These are phyloP conservation scores for Thyridium curvatum DNA, from an alignment of 2,329 filamentous ascomycete genomes.

Conservation along the genomic window DNA sequence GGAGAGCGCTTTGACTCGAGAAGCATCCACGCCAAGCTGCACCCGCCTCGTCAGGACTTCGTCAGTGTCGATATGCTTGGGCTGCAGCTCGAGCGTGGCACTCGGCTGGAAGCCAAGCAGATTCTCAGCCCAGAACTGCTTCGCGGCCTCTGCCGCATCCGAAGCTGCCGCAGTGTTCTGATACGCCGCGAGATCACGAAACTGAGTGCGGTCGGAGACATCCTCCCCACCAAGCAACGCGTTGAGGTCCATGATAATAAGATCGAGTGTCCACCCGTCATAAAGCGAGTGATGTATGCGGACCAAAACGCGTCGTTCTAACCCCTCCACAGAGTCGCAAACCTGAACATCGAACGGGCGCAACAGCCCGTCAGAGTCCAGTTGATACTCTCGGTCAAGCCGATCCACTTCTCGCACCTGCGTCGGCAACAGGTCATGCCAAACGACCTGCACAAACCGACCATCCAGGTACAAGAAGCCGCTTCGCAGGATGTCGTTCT, in stretches of 20 bases:
- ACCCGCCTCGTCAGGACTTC: slow-evolving; percentile 17
- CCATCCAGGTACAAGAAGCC: slow-evolving; percentile 58
- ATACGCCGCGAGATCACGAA: slow-evolving; percentile 50
- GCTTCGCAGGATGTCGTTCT: slow-evolving; percentile 65
- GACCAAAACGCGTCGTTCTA: slow-evolving; percentile 31
- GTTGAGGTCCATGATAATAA: slow-evolving; percentile 63
- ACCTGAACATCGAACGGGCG: slow-evolving; percentile 60
- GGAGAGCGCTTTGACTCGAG: slow-evolving; percentile 27
- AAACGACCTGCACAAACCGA: slow-evolving; percentile 58
- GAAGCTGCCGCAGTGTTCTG: slow-evolving; percentile 24
- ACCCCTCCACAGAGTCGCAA: slow-evolving; percentile 3
- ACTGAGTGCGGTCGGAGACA: slow-evolving; percentile 45
- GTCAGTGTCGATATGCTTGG: slow-evolving; percentile 5
- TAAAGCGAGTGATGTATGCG: slow-evolving; percentile 79
- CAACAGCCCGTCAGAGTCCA: slow-evolving; percentile 34
- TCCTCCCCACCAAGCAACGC: slow-evolving; percentile 29
- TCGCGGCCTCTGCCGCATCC: slow-evolving; percentile 30
- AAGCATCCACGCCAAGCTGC: slow-evolving; percentile 25
- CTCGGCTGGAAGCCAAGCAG: slow-evolving; percentile 50
- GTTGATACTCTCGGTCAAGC: slow-evolving; percentile 29
- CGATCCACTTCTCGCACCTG: slow-evolving; percentile 35
- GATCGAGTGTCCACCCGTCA: slow-evolving; percentile 87
- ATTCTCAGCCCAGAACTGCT: slow-evolving; percentile 64
- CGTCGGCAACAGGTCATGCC: slow-evolving; percentile 38
- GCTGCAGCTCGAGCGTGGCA: slow-evolving; percentile 14